A percentile compares a stretch with the other conserved stretches of the same genome.
Evolutionary conservation across 495 filamentous ascomycete genomes (phyloP).

Genomic region (Penicillium samsonianum): DNA sequence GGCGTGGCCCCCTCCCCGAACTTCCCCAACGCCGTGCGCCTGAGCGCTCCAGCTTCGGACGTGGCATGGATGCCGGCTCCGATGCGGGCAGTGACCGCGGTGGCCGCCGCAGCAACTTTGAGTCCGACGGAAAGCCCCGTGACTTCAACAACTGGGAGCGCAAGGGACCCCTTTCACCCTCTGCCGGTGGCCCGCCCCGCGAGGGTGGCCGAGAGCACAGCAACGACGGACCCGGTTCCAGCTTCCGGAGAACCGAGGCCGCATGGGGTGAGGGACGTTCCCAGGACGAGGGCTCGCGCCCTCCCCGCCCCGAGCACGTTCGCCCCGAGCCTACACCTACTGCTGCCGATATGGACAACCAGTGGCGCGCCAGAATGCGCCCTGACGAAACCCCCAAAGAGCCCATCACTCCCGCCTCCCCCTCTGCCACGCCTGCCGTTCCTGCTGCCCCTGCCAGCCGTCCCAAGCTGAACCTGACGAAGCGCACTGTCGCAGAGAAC

Average conservation of each 20-base stretch:
- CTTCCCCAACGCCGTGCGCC: conserved; percentile 54
- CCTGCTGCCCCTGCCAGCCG: conserved; percentile 57
- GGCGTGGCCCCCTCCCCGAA: conserved; percentile 84
- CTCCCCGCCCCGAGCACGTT: conserved; percentile 70
- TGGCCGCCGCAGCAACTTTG: conserved; percentile 53
- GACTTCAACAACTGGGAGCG: conserved; percentile 95
- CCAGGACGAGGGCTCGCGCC: conserved; percentile 72
- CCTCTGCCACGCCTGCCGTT: conserved; percentile 43
- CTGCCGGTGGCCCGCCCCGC: conserved; percentile 55
- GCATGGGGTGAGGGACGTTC: conserved; percentile 85
- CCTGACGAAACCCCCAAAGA: conserved; percentile 69
- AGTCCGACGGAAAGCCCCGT: conserved; percentile 78
- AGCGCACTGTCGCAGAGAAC: conserved; percentile 82
- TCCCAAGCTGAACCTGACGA: conserved; percentile 79
- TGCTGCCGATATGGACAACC: conserved; percentile 81
- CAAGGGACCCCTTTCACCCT: conserved; percentile 83
- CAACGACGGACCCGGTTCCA: conserved; percentile 60
- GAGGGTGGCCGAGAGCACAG: conserved; percentile 66
- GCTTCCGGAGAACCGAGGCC: conserved; percentile 67
- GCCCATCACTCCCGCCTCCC: conserved; percentile 59
- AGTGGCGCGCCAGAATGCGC: conserved; percentile 82
- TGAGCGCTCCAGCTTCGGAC: conserved; percentile 50
- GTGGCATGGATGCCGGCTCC: conserved; percentile 52
- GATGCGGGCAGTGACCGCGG: conserved; percentile 55
- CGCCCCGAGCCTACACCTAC: conserved; percentile 75